Percentiles rank a stretch among this genome's conserved stretches.
phyloP scores from a whole-genome alignment of 495 filamentous ascomycete genomes.

The Tricharina praecox region DNA sequence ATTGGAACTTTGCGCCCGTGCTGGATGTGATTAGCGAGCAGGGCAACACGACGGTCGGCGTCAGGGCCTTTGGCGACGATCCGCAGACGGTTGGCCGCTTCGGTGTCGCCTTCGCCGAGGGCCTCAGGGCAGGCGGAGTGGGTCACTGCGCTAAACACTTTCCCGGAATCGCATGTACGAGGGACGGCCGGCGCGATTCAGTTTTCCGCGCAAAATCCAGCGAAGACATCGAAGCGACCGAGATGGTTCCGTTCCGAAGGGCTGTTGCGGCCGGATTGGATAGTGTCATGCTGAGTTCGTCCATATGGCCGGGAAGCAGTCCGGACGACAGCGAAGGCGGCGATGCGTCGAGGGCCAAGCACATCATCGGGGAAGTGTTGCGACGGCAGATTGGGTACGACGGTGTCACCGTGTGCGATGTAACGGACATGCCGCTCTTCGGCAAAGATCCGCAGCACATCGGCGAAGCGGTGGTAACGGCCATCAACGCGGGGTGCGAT shows the following conservation, averaged over 20 bases:
- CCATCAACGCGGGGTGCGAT: constrained; percentile 26
- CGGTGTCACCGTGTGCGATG: constrained; percentile 26
- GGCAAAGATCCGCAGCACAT: constrained; percentile 17
- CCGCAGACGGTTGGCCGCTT: constrained; percentile 25
- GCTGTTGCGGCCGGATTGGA: constrained; percentile 26
- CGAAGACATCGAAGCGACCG: constrained; percentile 22
- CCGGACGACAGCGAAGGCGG: constrained; percentile 9
- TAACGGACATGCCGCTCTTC: constrained; percentile 24
- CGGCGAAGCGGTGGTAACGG: constrained; percentile 21
- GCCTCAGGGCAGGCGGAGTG: constrained; percentile 25
- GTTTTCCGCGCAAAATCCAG: constrained; percentile 18
- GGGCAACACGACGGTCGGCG: constrained; percentile 16
- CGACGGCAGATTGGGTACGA: constrained; percentile 27
- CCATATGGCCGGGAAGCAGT: constrained; percentile 20
- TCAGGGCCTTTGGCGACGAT: constrained; percentile 27
- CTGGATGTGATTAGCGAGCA: constrained; percentile 26
- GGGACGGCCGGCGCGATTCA: constrained; percentile 17
- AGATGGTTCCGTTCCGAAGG: constrained; percentile 27
- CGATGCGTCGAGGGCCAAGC: constrained; percentile 14
- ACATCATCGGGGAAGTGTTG: constrained; percentile 25
- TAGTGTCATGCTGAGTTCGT: constrained; percentile 26
- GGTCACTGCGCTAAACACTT: constrained; percentile 28
- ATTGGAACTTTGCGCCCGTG: constrained; percentile 28
- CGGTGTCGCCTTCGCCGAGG: constrained; percentile 27
- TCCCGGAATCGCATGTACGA: constrained; percentile 16